Evolutionary conservation across 208 protist genomes (phyloP).

Genomic region (Acanthamoeba culbertsoni): DNA sequence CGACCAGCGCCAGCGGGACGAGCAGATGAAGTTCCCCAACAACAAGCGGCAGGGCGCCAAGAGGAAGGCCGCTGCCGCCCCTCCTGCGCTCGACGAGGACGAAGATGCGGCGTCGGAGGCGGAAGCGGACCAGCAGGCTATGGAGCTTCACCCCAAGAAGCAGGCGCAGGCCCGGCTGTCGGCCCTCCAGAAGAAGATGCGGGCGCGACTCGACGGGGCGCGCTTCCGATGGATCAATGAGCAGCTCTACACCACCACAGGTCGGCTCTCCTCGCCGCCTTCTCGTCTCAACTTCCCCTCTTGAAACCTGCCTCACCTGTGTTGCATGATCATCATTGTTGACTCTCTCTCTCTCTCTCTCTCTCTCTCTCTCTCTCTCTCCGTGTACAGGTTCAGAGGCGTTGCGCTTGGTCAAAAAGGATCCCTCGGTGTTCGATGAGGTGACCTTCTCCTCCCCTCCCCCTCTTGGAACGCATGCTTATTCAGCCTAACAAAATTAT

Average conservation of each 20-base stretch:
- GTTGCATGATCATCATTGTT: background rate
- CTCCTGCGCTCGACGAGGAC: background rate
- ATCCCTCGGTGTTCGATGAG: background rate
- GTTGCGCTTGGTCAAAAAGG: background rate
- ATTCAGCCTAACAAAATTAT: no score
- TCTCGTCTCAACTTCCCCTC: background rate
- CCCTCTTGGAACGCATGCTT: background rate
- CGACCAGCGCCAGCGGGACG: background rate
- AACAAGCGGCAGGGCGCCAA: background rate
- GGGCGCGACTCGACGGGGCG: constrained; percentile 61
- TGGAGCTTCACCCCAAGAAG: background rate
- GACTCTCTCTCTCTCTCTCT: background rate
- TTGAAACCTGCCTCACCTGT: background rate
- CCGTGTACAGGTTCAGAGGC: background rate
- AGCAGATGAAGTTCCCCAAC: background rate
- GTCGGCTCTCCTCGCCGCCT: constrained; percentile 14
- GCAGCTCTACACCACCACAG: constrained; percentile 77
- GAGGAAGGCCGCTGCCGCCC: background rate
- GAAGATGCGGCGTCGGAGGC: background rate
- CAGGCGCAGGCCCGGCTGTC: background rate
- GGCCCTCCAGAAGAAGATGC: constrained; percentile 65
- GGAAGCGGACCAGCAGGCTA: no score
- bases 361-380: background rate
- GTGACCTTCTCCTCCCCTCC: background rate
- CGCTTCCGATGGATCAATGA: constrained; percentile 83